Evolutionary conservation across 1,284 basidiomycete species (phyloP), one percentile per base, ranked within the genome.

Genomic region (Malassezia caprae): DNA sequence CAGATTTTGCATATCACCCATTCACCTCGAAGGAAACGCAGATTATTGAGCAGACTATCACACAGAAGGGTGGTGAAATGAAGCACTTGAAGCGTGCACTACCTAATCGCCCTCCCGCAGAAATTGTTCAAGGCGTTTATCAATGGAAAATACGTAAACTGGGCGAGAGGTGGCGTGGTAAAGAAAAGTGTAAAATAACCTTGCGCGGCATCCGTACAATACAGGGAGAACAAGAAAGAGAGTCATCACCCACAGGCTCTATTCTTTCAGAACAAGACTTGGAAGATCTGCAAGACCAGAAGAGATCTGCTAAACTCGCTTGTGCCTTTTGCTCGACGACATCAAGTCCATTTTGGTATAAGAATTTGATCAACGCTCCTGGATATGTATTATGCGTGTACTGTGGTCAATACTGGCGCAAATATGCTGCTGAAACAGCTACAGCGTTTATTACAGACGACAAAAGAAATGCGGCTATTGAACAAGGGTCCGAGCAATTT

Each of bases 121-220:
- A 90, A 67, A 82, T 88, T 13, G 86, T 90, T 26, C 82, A 87
- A 13, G 87, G 83, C 76, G 89, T 88, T 66, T 85, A 84, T 7
- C 82, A 81, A 50, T 90, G 88, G 88, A 90, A 90, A 78, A 86
- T 82, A 85, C 86, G 65, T 32, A 27, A 34, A 24, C 26, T 53
- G 17, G 34, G 34, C 11, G 37, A 53, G 31, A 44, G 40, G 12
- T 53, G 51, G 51, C n/a, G 21, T 19, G 51, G 41, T 2, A n/a
- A 30, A 17, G 46, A 48, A 13, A 35, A 31, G 3, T 15, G 15
- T 5, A 48, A 48, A 19, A 39, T 48, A 31, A 48, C 46, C 2
- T 30, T 48, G 15, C 46, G 46, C 8, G 46, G 46, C 15, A 24
- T 28, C 8, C 41, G 41, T 8, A 43, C 8, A n/a, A 12, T 11